phyloP scores from a whole-genome alignment of 2,329 filamentous ascomycete genomes.

The Neoarthrinium moseri region DNA sequence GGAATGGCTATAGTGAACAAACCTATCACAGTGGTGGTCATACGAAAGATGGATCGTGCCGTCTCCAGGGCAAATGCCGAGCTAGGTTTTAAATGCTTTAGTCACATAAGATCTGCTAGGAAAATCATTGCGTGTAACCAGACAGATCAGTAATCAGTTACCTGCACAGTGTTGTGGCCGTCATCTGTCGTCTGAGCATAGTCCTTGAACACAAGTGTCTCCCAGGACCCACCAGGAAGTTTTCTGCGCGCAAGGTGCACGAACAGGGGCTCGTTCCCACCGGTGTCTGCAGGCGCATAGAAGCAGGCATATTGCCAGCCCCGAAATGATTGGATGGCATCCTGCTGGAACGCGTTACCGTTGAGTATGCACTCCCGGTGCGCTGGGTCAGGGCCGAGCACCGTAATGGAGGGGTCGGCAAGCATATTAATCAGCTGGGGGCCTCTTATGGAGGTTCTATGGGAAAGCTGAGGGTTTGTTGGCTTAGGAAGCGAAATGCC shows the following conservation, averaged over 20 bases:
- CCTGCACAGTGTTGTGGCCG: constrained; percentile 51
- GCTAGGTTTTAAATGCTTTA: constrained; percentile 13
- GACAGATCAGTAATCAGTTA: constrained; percentile 14
- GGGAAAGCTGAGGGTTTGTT: too few relatives aligned
- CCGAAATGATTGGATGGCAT: constrained; percentile 42
- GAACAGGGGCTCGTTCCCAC: constrained; percentile 31
- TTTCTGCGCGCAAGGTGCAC: constrained; percentile 45
- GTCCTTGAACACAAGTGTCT: constrained; percentile 45
- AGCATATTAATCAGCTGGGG: constrained; percentile 20
- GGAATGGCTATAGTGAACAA: constrained; percentile 11
- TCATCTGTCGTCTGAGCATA: constrained; percentile 49
- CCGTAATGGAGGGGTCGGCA: constrained; percentile 26
- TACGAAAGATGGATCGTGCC: constrained; percentile 53
- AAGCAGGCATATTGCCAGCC: constrained; percentile 49
- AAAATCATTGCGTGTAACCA: not conserved
- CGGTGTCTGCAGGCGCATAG: constrained; percentile 30
- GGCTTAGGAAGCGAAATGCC: too few relatives aligned
- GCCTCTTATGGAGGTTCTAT: too few relatives aligned
- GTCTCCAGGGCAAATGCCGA: constrained; percentile 47
- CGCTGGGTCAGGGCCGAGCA: constrained; percentile 33
- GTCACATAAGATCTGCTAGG: too few relatives aligned
- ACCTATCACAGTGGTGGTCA: constrained; percentile 47
- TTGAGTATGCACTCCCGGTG: constrained; percentile 38
- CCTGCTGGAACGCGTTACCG: constrained; percentile 48
- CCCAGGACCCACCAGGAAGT: constrained; percentile 39